Evolutionary conservation across 164 flowering plant genomes (phyloP).

Genomic region (Sextonia rubra): DNA sequence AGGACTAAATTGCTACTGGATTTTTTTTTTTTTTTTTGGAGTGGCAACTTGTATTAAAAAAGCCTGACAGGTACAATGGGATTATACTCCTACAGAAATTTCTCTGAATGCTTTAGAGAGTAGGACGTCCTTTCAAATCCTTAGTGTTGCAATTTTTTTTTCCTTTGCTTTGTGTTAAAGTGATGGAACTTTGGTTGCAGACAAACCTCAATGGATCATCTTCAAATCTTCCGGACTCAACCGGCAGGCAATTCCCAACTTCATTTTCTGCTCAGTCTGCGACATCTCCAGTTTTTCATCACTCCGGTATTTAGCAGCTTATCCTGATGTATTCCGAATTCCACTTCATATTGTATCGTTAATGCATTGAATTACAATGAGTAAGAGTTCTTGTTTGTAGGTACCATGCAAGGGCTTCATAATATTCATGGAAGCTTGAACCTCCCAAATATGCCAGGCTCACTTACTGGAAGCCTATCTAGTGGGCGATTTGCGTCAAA

Average conservation of each 20-base stretch:
- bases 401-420: constrained; percentile 67
- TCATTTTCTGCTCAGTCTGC: constrained; percentile 79
- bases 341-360: not conserved
- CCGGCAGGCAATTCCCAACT: constrained; percentile 61
- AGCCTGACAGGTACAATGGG: no score
- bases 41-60: no score
- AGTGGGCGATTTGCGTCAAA: constrained; percentile 80
- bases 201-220: constrained; percentile 63
- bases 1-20: no score
- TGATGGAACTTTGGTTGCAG: constrained; percentile 30
- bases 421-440: constrained; percentile 75
- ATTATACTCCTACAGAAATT: no score
- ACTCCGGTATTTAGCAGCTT: constrained; percentile 49
- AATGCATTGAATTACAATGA: not conserved
- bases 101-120: not conserved
- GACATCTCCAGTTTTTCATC: constrained; percentile 66
- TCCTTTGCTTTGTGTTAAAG: not conserved
- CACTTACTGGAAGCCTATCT: constrained; percentile 68
- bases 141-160: not conserved
- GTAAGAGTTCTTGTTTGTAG: constrained; percentile 31
- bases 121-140: not conserved
- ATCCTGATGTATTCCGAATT: constrained; percentile 4
- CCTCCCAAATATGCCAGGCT: constrained; percentile 60
- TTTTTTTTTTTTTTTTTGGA: no score
- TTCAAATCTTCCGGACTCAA: constrained; percentile 65